These are phyloP conservation scores for Ganoderma lingzhi DNA, from an alignment of 1,284 basidiomycete genomes.

Conservation along the genomic window DNA sequence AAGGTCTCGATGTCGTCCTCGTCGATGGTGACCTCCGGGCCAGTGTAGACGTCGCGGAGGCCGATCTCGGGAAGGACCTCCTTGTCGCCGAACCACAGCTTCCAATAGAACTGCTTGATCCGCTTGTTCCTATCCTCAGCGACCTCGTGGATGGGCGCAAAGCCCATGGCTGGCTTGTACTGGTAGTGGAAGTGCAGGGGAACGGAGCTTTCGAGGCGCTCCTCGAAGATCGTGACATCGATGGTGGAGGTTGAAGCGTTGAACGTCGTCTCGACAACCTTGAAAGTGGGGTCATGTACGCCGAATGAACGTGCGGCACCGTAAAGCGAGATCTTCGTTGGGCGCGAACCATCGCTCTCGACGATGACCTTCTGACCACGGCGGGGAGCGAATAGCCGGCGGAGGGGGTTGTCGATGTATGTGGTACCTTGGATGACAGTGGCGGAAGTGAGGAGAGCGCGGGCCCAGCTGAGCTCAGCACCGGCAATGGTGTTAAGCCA, in stretches of 20 bases:
- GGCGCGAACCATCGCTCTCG: slow-evolving; percentile 52
- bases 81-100: slow-evolving; percentile 93
- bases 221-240: slow-evolving; percentile 85
- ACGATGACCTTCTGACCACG: slow-evolving; percentile 81
- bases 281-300: slow-evolving; percentile 78
- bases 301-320: slow-evolving; percentile 88
- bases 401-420: slow-evolving; percentile 91
- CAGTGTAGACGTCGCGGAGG: slow-evolving; percentile 81
- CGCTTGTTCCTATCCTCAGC: slow-evolving; percentile 86
- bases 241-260: slow-evolving; percentile 66
- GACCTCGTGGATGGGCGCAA: slow-evolving; percentile 94
- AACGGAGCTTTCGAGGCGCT: slow-evolving; percentile 79
- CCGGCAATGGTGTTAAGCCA: slow-evolving; percentile 94
- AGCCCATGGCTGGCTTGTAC: slow-evolving; percentile 91
- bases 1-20: slow-evolving; percentile 85
- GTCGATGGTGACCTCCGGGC: slow-evolving; percentile 85
- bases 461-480: slow-evolving; percentile 83
- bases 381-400: slow-evolving; percentile 88
- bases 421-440: slow-evolving; percentile 87
- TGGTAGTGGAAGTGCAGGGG: slow-evolving; percentile 86
- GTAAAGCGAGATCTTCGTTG: slow-evolving; percentile 68
- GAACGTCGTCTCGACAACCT: slow-evolving; percentile 83
- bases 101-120: slow-evolving; percentile 98
- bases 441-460: slow-evolving; percentile 84
- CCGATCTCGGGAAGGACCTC: slow-evolving; percentile 78